phyloP scores from a whole-genome alignment of 371 early-diverging fungal species.

The Mortierella sp. region DNA sequence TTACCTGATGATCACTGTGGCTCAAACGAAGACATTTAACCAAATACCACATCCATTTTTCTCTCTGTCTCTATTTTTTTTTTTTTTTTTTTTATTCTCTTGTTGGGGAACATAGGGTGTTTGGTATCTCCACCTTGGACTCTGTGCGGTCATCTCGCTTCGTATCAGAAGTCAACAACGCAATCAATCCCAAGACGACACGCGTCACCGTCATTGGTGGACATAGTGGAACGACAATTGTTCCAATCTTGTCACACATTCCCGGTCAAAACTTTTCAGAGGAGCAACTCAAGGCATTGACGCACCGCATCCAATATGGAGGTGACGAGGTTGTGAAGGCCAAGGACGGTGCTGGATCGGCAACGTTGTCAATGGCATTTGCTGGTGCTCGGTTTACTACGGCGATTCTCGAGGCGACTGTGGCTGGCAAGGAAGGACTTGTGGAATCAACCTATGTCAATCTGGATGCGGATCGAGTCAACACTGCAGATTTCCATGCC shows the following conservation, averaged over 20 bases:
- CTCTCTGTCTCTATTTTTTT: not conserved
- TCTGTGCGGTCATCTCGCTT: conserved; percentile 87
- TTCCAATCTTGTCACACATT: conserved; percentile 78
- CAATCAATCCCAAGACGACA: conserved; percentile 62
- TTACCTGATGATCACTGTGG: too few species aligned
- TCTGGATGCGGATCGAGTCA: conserved; percentile 59
- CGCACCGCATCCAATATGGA: conserved; percentile 89
- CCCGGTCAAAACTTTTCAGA: conserved; percentile 62
- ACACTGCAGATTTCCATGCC: conserved; percentile 23
- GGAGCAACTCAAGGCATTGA: conserved; percentile 76
- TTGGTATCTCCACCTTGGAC: conserved; percentile 90
- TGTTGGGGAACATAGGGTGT: conserved; percentile 59
- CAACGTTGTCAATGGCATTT: conserved; percentile 92
- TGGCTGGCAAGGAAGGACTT: conserved; percentile 68
- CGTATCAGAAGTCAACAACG: conserved; percentile 68
- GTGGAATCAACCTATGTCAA: conserved; percentile 85
- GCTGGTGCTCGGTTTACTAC: conserved; percentile 90
- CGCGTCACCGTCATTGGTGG: conserved; percentile 87
- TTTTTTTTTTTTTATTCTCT: not conserved
- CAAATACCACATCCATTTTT: too few species aligned
- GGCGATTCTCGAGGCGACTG: conserved; percentile 76
- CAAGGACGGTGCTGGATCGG: conserved; percentile 85
- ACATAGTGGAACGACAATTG: conserved; percentile 89
- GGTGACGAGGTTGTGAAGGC: conserved; percentile 97
- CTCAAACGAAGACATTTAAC: too few species aligned